Conservation (phyloP, 164 flowering plant genomes). For the Magnolia kwangsiensis region DNA sequence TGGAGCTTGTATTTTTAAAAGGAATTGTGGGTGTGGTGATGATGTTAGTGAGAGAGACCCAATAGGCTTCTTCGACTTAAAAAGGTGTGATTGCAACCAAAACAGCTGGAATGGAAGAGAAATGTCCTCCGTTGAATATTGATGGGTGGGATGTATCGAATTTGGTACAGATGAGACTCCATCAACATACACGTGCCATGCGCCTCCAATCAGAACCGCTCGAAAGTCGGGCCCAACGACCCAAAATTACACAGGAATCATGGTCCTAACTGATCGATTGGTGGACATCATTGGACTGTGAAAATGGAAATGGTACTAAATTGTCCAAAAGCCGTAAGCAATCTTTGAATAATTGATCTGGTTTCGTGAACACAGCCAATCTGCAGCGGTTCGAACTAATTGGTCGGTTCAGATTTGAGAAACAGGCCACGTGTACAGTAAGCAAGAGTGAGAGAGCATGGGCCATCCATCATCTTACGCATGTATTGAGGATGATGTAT, state of each 20-base stretch:
- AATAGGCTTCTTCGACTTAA: not conserved
- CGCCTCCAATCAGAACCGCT: not conserved
- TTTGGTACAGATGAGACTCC: not conserved
- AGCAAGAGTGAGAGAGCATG: not conserved
- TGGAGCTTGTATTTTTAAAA: not conserved
- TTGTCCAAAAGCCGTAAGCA: no score
- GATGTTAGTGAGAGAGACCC: slow-evolving; percentile 6
- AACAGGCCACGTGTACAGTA: not conserved
- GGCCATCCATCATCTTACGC: not conserved
- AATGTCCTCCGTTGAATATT: not conserved
- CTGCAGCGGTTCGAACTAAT: not conserved
- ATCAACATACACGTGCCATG: no score
- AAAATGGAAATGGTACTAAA: no score
- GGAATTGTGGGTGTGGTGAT: slow-evolving; percentile 7
- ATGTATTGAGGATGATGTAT: not conserved
- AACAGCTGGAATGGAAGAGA: not conserved
- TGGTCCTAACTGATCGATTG: no score
- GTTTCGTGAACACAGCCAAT: not conserved
- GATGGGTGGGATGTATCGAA: not conserved
- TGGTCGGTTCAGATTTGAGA: not conserved
- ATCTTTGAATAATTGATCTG: not conserved
- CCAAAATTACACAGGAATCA: no score
- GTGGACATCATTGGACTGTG: no score
- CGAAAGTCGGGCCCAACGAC: not conserved
- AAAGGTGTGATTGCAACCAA: not conserved